A percentile compares a stretch with the other conserved stretches of the same genome.
Conservation (phyloP, 139 green algal genomes). For the Chlorella ohadii region DNA sequence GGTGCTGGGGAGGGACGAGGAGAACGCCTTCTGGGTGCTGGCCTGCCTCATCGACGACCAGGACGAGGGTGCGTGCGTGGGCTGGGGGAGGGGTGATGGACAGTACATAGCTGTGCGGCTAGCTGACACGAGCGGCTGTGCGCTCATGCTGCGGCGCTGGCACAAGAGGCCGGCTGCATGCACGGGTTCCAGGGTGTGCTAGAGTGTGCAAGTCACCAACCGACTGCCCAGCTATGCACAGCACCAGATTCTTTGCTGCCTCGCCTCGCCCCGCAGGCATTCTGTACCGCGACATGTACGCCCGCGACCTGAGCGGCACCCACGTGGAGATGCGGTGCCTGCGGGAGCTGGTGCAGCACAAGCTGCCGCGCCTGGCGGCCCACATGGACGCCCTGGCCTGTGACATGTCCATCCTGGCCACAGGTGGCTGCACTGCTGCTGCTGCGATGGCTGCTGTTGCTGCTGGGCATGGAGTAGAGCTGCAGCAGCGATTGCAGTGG, state of each 20-base stretch:
- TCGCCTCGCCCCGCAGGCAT: conserved; percentile 55
- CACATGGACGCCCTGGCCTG: conserved; percentile 64
- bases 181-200: not conserved
- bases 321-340: conserved; percentile 84
- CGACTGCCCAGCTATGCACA: too few species aligned
- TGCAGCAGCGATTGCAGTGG: too few species aligned
- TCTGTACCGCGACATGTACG: conserved; percentile 79
- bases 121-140: too few species aligned
- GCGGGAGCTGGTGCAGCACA: conserved; percentile 57
- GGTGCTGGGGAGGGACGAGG: conserved; percentile 59
- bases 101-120: too few species aligned
- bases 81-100: too few species aligned
- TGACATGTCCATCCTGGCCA: conserved; percentile 83
- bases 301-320: conserved; percentile 70
- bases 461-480: too few species aligned
- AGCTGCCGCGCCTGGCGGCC: conserved; percentile 71
- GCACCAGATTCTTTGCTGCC: too few species aligned
- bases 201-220: too few species aligned
- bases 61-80: conserved; percentile 8
- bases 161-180: not conserved
- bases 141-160: not conserved
- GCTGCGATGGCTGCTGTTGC: not conserved
- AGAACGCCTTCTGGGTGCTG: conserved; percentile 69
- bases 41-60: conserved; percentile 61
- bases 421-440: conserved; percentile 14